phyloP scores from a whole-genome alignment of 768 basidiomycete species.

The Xerocomellus intermedius region DNA sequence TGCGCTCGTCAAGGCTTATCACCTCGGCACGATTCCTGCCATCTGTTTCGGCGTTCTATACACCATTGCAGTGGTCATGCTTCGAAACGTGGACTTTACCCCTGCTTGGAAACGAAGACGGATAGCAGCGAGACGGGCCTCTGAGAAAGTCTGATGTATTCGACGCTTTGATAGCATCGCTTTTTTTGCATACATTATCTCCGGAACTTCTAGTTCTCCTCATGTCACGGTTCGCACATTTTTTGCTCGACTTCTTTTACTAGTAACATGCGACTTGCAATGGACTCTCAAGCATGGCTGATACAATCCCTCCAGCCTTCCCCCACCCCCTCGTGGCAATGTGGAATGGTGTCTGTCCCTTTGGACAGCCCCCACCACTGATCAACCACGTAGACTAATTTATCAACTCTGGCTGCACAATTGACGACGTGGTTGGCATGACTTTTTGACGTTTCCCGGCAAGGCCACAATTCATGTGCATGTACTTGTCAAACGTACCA shows the following conservation, averaged over 20 bases:
- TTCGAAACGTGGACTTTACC: conserved; percentile 33
- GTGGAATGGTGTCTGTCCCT: background rate
- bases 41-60: conserved; percentile 34
- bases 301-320: background rate
- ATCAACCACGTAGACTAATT: conserved; percentile 20
- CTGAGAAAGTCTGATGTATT: conserved; percentile 21
- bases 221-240: conserved; percentile 1
- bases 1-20: conserved; percentile 35
- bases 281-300: conserved; percentile 11
- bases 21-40: conserved; percentile 34
- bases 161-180: conserved; percentile 15
- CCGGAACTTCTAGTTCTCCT: conserved; percentile 7
- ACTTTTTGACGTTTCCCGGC: background rate
- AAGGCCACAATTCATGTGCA: background rate
- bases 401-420: conserved; percentile 12
- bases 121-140: conserved; percentile 25
- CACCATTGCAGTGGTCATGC: conserved; percentile 30
- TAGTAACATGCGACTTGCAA: conserved; percentile 6
- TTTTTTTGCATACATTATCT: conserved; percentile 24
- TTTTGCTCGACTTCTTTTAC: background rate
- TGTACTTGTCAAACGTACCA: background rate
- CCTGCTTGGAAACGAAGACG: conserved; percentile 34
- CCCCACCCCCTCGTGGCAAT: background rate
- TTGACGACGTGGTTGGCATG: background rate
- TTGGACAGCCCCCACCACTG: background rate